Evolutionary conservation across 108 stramenopile genomes (phyloP).

Genomic region (Bacterosira constricta): DNA sequence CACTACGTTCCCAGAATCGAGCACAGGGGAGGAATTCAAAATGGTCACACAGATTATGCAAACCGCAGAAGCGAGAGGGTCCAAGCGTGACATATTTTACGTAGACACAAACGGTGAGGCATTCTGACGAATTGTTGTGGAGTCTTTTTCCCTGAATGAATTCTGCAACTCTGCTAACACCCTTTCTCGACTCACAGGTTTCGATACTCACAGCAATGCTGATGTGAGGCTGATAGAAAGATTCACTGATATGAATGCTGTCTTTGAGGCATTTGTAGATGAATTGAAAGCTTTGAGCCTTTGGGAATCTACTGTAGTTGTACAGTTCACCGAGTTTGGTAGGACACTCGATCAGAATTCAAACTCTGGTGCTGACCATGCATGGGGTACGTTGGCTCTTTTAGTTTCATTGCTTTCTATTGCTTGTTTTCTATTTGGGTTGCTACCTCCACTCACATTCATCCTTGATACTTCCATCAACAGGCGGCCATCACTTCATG

Average conservation of each 20-base stretch:
- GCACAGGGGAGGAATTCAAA: conserved; percentile 22
- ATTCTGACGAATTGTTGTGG: no score
- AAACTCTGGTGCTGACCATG: conserved; percentile 79
- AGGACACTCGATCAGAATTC: conserved; percentile 72
- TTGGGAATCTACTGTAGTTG: conserved; percentile 59
- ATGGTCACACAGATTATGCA: conserved; percentile 49
- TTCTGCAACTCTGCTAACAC: no score
- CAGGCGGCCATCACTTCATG: conserved; percentile 49
- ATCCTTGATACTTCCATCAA: background rate
- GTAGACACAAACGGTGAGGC: conserved; percentile 61
- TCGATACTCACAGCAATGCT: no score
- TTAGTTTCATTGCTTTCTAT: background rate
- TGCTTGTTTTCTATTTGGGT: conserved; percentile 7
- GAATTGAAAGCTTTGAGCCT: conserved; percentile 55
- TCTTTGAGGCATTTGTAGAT: conserved; percentile 47
- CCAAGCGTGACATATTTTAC: conserved; percentile 57
- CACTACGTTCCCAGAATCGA: conserved; percentile 33
- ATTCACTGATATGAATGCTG: conserved; percentile 42
- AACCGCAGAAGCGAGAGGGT: conserved; percentile 21
- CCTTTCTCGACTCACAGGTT: no score
- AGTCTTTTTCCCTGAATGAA: no score
- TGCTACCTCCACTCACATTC: conserved; percentile 10
- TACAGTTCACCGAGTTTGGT: conserved; percentile 67
- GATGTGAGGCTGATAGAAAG: no score
- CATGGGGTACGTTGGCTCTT: conserved; percentile 52